A percentile compares a stretch with the other conserved stretches of the same genome.
Conservation (phyloP, 345 rosid species). For the Brassica nigra region DNA sequence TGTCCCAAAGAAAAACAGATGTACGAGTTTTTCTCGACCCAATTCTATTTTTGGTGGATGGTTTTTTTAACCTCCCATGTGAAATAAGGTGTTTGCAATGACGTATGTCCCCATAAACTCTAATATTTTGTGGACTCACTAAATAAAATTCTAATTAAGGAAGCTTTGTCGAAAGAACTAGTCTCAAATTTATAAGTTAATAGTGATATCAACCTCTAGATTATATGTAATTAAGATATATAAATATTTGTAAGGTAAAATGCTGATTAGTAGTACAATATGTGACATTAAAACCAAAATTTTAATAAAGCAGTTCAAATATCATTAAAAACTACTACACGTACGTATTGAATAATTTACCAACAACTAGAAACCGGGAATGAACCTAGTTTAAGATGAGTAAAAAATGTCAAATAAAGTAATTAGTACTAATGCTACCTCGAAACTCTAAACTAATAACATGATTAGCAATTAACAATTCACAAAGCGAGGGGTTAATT, state of each 20-base stretch:
- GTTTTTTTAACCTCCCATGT: not conserved
- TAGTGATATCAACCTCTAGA: not conserved
- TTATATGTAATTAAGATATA: not conserved
- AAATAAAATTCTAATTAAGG: not conserved
- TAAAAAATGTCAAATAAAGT: not conserved
- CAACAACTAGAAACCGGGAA: not conserved
- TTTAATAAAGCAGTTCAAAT: not conserved
- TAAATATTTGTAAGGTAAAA: not conserved
- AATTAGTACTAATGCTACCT: constrained; percentile 12
- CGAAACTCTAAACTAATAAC: constrained; percentile 15
- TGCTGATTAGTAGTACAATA: not conserved
- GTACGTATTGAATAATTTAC: not conserved
- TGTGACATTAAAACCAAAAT: not conserved
- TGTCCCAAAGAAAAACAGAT: constrained; percentile 7
- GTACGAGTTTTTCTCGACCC: constrained; percentile 23
- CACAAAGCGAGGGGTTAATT: constrained; percentile 35
- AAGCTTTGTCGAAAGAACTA: not conserved
- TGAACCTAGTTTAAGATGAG: not conserved
- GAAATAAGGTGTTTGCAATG: constrained; percentile 8
- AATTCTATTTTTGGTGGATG: constrained; percentile 33
- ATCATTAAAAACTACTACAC: not conserved
- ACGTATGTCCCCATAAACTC: not conserved
- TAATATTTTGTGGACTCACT: not conserved
- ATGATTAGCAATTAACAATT: constrained; percentile 27
- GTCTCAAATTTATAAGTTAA: not conserved